Base-by-base conservation (phyloP, 768 basidiomycete species). In the Rhodotorula paludigena region DNA sequence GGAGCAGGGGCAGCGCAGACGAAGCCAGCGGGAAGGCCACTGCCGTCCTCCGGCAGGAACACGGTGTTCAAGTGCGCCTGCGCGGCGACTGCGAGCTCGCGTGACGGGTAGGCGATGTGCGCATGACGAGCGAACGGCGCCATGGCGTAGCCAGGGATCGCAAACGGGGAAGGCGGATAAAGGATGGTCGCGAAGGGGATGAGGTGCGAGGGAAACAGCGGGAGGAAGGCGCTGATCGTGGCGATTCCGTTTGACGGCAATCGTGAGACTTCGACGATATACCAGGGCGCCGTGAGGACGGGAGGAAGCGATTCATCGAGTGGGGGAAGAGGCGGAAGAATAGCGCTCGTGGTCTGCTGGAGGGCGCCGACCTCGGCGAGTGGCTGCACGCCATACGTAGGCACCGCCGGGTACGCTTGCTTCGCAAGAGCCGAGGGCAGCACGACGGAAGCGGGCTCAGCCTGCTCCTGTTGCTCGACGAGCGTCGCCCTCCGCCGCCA, bases 11-110 rank as follows among this genome's bases (percentile, higher is more conserved):
- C 32, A 9, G 38, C 36, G 25, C 18, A 10, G 36, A 39, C 35
- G n/a, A 6, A 9, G 2, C n/a, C n/a, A n/a, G n/a, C n/a, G n/a
- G n/a, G n/a, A n/a, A 6, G 16, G 9, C 3, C 32, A 9, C 18
- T n/a, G 16, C 47, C 28, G 36, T 28, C n/a, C 36, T 36, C 47
- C 15, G 11, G 4, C 23, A 49, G n/a, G 9, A 36, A 7, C 15
- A 60, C 47, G 1, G 16, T 48, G 14, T 60, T 49, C 9, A 60
- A 36, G 36, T 39, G 36, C 28, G 47, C 58, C 23, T 60, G 47
- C 16, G 58, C 58, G 4, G 47, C 58, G 10, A 36, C 47, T 7
- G 58, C 58, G n/a, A 49, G 35, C 3, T 28, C 47, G n/a, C 4
- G 10, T 5, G 47, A 38, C 28, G 16, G 58, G 36, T 28, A 60